Base-by-base conservation (phyloP, 2,329 filamentous ascomycete genomes). In the Hortaea werneckii region DNA sequence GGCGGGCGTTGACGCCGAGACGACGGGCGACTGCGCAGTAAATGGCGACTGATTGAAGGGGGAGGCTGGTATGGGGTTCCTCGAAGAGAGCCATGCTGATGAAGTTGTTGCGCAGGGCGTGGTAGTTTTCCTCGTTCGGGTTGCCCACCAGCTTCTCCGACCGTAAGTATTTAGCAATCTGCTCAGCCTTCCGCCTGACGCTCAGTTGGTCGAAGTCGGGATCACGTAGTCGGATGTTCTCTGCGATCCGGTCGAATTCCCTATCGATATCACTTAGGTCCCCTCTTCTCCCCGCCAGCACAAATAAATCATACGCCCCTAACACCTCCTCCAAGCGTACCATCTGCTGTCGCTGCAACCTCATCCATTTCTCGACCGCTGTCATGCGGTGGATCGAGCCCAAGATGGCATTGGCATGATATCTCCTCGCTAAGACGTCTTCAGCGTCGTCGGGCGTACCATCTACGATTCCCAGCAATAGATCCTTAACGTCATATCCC, bases 401-500 rank as follows among this genome's bases (percentile, higher is more conserved):
- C 39, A 96, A 72, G 2, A 86, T 75, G 2, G 80, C 78, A 59
- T 79, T 80, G 44, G 84, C 82, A 64, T 87, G 88, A 64, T 87
- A 79, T 67, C 82, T 80, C 63, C 86, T 77, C 10, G 90, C 85
- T 57, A 98, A 68, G 44, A 85, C 78, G 67, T 95, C 87, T 10
- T 84, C 77, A 4, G 69, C 72, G 37, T 77, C 72, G 9, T 83
- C 75, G 11, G 74, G 68, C 30, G 75, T 72, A 7, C 70, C 70
- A 49, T 76, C 78, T 60, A 94, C 81, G 45, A 75, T 71, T 49
- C 88, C 58, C 41, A 96, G 74, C 45, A 81, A 82, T 9, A 61
- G 44, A 63, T 95, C 89, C 63, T 95, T 95, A 39, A 83, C 85
- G 68, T 96, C 88, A 58, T 89, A 90, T 0, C 88, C 88, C 57